Base-by-base conservation (phyloP, 2,329 filamentous ascomycete genomes). In the Penicillium sp. region DNA sequence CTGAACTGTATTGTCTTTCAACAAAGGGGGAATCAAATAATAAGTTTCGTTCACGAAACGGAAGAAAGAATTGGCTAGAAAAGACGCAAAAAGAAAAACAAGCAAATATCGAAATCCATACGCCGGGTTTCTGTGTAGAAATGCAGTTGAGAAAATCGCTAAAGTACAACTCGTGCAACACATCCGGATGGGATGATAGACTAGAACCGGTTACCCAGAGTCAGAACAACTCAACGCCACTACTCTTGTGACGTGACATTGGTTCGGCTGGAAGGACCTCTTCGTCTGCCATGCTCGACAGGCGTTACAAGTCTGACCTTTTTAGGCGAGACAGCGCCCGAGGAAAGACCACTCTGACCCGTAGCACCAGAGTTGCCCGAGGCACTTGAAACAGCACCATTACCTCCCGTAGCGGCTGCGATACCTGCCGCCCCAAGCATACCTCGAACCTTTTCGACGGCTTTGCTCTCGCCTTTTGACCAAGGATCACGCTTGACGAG, bases 261-360 rank as follows among this genome's bases (percentile, higher is more conserved):
- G 10, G 58, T 57, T 14, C 69, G 65, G 43, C 54, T 40, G n/a
- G 61, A 51, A 5, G 61, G 51, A 51, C 52, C 58, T 16, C 60
- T 61, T 18, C 67, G 66, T 40, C 66, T 65, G 5, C 67, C 67
- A 59, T 78, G 74, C 56, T 79, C 76, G 46, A 69, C 70, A 14
- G 76, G 76, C 6, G 76, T 76, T 21, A 79, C 70, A 23, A 79
- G 61, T 26, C 76, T 70, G 16, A 79, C 76, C 55, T 75, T 77
- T 62, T 78, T 79, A 18, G 75, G 73, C 11, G 74, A 76, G 51
- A 75, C 68, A 16, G 68, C 64, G 36, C 67, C 69, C 13, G 74
- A 71, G 19, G 67, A 65, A 43, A 58, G 64, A 14, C 62, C 59
- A 9, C 56, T 62, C 31, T 64, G 57, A 21, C 63, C 66, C 43